Conservation (phyloP, 2,329 filamentous ascomycete genomes). For the Talaromyces albobiverticillius region DNA sequence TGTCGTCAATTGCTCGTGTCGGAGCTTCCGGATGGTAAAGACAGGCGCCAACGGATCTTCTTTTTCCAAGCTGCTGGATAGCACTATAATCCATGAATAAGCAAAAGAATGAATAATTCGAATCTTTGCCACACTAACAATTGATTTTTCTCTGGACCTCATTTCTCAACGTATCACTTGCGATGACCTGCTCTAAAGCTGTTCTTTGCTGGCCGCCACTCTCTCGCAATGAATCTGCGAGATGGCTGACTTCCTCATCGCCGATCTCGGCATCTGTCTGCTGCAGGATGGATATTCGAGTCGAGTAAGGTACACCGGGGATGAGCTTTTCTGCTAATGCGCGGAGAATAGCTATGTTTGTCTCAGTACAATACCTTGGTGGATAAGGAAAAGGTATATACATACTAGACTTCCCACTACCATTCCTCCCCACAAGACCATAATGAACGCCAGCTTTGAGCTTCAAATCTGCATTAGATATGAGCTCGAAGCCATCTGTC, state of each 20-base stretch:
- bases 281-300: constrained; percentile 65
- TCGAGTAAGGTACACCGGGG: constrained; percentile 67
- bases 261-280: constrained; percentile 53
- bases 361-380: not conserved
- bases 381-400: constrained; percentile 2
- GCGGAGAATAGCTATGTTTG: constrained; percentile 59
- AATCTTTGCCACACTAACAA: constrained; percentile 38
- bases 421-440: constrained; percentile 76
- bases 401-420: constrained; percentile 77
- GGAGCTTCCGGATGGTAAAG: constrained; percentile 59
- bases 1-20: constrained; percentile 60
- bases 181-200: constrained; percentile 66
- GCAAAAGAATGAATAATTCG: not conserved
- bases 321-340: constrained; percentile 77
- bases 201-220: constrained; percentile 30
- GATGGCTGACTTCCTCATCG: constrained; percentile 19
- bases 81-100: constrained; percentile 33
- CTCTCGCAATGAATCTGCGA: constrained; percentile 14
- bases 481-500: constrained; percentile 57
- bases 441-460: constrained; percentile 73
- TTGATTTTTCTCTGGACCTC: constrained; percentile 61
- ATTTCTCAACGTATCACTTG: constrained; percentile 49
- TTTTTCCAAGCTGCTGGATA: constrained; percentile 60
- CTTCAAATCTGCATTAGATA: constrained; percentile 66
- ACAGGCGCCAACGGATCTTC: constrained; percentile 54